Conservation (phyloP, 2,329 filamentous ascomycete genomes). For the Teratosphaeria pseudoeucalypti region DNA sequence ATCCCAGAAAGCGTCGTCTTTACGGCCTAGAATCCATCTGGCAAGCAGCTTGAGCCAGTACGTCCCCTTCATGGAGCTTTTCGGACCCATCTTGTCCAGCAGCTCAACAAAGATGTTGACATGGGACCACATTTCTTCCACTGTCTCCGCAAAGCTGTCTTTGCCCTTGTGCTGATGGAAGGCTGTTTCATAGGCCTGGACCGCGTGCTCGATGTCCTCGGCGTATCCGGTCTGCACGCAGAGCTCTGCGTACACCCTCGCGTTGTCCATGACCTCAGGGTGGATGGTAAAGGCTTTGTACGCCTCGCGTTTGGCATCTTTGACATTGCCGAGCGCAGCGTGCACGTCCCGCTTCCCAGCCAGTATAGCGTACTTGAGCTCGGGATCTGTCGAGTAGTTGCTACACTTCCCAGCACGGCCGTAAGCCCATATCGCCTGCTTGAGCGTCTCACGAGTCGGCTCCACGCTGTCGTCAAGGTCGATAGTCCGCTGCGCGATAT, state of each 20-base stretch:
- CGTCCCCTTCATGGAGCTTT: conserved; percentile 52
- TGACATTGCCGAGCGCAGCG: conserved; percentile 38
- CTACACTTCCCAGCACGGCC: conserved; percentile 28
- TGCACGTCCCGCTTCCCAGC: conserved; percentile 46
- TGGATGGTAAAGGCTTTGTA: conserved; percentile 42
- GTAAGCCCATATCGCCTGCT: conserved; percentile 36
- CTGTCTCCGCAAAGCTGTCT: conserved; percentile 27
- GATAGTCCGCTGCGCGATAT: conserved; percentile 45
- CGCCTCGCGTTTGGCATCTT: conserved; percentile 42
- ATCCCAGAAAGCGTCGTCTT: conserved; percentile 69
- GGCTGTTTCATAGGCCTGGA: conserved; percentile 39
- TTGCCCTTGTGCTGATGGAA: conserved; percentile 29
- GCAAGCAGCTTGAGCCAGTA: conserved; percentile 59
- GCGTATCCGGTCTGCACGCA: conserved; percentile 25
- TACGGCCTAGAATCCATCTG: conserved; percentile 72
- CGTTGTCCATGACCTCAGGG: conserved; percentile 44
- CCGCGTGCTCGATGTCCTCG: conserved; percentile 17
- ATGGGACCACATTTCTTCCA: conserved; percentile 60
- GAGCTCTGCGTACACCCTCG: conserved; percentile 47
- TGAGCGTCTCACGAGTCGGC: conserved; percentile 29
- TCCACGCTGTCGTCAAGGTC: conserved; percentile 35
- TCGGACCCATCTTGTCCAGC: conserved; percentile 38
- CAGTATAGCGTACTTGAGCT: conserved; percentile 32
- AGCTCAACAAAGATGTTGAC: conserved; percentile 78
- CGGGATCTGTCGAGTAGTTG: conserved; percentile 44